Evolutionary conservation across 176 grass and related monocot species (phyloP).

Genomic region (Carex myosuroides): DNA sequence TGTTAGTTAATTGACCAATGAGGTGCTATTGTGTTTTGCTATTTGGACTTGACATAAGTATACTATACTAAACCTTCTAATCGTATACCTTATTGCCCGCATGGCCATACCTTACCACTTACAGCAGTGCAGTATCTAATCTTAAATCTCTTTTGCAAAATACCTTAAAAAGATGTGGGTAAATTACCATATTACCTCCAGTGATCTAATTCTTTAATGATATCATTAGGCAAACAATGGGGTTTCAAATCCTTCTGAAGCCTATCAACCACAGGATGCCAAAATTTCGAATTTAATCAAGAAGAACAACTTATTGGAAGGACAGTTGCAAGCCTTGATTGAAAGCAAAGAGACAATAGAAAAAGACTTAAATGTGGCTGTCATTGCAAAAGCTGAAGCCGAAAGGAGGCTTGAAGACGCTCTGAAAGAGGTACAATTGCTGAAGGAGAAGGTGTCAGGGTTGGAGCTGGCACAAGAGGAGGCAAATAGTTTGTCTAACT

Average conservation of each 20-base stretch:
- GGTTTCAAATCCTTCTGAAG: conserved; percentile 41
- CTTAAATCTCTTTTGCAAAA: background rate
- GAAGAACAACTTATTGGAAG: conserved; percentile 53
- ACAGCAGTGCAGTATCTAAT: background rate
- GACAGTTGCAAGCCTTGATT: conserved; percentile 40
- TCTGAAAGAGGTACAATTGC: conserved; percentile 45
- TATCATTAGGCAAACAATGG: conserved; percentile 18
- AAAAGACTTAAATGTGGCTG: conserved; percentile 56
- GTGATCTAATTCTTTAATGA: conserved; percentile 19
- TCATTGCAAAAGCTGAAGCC: conserved; percentile 53
- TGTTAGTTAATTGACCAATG: background rate
- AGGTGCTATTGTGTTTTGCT: background rate
- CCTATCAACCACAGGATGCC: conserved; percentile 49
- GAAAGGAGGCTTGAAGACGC: conserved; percentile 63
- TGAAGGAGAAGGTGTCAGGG: conserved; percentile 68
- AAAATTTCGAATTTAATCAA: conserved; percentile 47
- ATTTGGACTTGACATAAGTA: background rate
- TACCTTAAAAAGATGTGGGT: background rate
- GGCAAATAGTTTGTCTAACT: conserved; percentile 66
- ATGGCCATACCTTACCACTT: background rate
- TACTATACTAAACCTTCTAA: background rate
- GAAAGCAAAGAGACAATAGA: conserved; percentile 54
- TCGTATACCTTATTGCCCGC: background rate
- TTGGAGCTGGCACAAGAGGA: conserved; percentile 89
- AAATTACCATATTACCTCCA: background rate